Evolutionary conservation across 1,284 basidiomycete species (phyloP).

Genomic region (Cryptococcus sp.): DNA sequence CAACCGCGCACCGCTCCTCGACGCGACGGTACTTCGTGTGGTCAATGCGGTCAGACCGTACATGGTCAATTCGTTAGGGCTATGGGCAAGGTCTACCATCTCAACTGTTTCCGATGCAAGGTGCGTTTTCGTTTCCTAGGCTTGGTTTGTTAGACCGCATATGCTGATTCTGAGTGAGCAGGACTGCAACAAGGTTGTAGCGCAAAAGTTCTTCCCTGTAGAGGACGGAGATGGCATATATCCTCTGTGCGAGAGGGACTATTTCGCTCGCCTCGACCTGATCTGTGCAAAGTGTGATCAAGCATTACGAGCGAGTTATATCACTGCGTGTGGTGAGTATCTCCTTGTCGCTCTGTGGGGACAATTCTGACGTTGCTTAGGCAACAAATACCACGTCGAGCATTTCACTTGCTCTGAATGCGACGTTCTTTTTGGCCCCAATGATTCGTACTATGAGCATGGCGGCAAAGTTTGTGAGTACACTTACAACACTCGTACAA

Average conservation of each 20-base stretch:
- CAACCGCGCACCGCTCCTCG: constrained; percentile 18
- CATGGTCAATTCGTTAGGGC: constrained; percentile 92
- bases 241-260: constrained; percentile 96
- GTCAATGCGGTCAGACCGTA: constrained; percentile 50
- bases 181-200: constrained; percentile 96
- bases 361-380: constrained; percentile 54
- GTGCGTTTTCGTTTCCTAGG: constrained; percentile 57
- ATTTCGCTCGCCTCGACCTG: constrained; percentile 92
- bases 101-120: constrained; percentile 96
- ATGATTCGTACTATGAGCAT: constrained; percentile 99
- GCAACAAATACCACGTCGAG: constrained; percentile 98
- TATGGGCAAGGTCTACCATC: constrained; percentile 88
- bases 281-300: constrained; percentile 95
- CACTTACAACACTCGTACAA: background rate
- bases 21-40: constrained; percentile 42
- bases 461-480: constrained; percentile 77
- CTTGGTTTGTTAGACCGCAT: constrained; percentile 12
- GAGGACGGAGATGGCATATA: constrained; percentile 71
- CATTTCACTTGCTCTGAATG: constrained; percentile 99
- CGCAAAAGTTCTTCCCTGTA: constrained; percentile 98
- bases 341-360: background rate
- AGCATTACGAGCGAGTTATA: constrained; percentile 94
- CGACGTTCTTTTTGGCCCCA: constrained; percentile 91
- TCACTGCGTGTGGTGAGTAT: constrained; percentile 94
- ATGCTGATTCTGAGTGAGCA: constrained; percentile 49